Conservation (phyloP, 2,329 filamentous ascomycete species). For the Neonectria magnoliae region DNA sequence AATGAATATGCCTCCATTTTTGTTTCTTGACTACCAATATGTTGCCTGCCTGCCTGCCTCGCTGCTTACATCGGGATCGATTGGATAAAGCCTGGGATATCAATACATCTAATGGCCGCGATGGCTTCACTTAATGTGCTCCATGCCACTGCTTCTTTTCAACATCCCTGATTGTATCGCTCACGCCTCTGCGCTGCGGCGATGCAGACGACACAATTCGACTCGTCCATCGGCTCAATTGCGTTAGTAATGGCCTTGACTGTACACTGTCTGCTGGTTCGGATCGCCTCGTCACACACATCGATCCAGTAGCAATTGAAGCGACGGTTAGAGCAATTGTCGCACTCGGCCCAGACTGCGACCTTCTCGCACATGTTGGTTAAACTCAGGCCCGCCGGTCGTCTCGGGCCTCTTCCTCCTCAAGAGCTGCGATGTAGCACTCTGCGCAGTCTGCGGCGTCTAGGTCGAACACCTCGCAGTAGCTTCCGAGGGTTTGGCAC, state of each 20-base stretch:
- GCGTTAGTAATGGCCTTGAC: no score
- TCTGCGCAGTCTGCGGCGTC: background rate
- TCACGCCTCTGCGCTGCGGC: no score
- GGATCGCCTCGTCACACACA: background rate
- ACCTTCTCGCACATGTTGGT: background rate
- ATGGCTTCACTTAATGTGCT: background rate
- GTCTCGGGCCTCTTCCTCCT: background rate
- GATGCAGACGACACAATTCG: no score
- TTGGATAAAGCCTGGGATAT: background rate
- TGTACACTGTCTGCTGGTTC: background rate
- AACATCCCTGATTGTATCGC: background rate
- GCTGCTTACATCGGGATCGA: background rate
- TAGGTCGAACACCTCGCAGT: background rate
- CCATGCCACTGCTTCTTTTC: background rate
- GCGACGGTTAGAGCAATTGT: no score
- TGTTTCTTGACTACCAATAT: constrained; percentile 23
- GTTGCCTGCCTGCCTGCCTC: background rate
- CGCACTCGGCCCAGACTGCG: background rate
- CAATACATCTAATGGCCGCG: background rate
- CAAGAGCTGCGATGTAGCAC: background rate
- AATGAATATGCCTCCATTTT: constrained; percentile 37
- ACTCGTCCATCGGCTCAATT: no score
- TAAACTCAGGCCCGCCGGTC: background rate
- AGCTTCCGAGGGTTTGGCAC: background rate
- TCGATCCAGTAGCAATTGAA: background rate